Percentiles rank a stretch among this genome's conserved stretches.
These are phyloP conservation scores for Oryza meridionalis DNA, from an alignment of 176 grass and related monocot species.

Conservation along the genomic window DNA sequence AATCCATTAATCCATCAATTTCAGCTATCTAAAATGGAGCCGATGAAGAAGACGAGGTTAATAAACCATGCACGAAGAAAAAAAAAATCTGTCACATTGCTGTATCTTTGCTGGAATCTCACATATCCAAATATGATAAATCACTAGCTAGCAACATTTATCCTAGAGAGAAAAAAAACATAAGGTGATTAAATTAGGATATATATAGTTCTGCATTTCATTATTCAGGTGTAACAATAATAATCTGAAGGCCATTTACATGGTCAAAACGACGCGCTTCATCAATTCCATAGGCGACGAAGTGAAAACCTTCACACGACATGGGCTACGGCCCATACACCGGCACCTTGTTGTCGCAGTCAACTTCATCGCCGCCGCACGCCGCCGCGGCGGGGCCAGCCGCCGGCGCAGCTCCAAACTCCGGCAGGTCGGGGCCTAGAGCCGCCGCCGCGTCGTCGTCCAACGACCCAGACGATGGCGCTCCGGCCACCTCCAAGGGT, in stretches of 20 bases:
- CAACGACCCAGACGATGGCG: not conserved
- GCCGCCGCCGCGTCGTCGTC: not conserved
- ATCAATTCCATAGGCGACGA: not conserved
- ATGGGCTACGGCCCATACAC: not conserved
- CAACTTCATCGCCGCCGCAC: not conserved
- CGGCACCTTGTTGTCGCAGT: constrained; percentile 19
- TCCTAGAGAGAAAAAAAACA: not conserved
- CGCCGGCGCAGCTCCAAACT: not conserved
- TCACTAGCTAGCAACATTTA: not conserved
- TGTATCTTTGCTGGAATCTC: too few relatives aligned
- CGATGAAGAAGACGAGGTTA: too few relatives aligned
- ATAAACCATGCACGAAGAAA: too few relatives aligned
- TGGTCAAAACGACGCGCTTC: not conserved
- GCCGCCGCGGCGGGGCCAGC: not conserved
- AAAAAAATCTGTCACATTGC: too few relatives aligned
- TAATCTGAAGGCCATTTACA: not conserved
- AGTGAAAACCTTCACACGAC: too few relatives aligned
- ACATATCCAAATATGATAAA: too few relatives aligned
- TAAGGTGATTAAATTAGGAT: not conserved
- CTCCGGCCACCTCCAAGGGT: not conserved
- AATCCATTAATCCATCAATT: too few relatives aligned
- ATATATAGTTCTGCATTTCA: not conserved
- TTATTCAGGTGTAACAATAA: not conserved
- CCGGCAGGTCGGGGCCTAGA: constrained; percentile 22
- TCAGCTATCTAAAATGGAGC: too few relatives aligned